phyloP scores from a whole-genome alignment of 352 stramenopile species.

The Albugo candida region DNA sequence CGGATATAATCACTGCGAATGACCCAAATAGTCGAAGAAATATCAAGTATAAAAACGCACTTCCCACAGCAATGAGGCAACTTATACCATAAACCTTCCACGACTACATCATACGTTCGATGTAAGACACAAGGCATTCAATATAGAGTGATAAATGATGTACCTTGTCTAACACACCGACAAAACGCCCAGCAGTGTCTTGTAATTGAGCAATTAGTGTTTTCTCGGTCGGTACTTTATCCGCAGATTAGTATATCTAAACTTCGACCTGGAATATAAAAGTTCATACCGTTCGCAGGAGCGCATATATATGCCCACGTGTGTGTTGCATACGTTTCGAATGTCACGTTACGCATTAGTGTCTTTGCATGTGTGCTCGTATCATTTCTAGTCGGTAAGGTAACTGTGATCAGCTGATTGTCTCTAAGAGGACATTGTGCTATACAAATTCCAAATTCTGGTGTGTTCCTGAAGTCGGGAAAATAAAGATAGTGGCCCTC shows the following conservation, averaged over 20 bases:
- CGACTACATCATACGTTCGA: slow-evolving; percentile 25
- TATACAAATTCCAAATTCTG: slow-evolving; percentile 68
- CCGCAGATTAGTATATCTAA: background rate
- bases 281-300: slow-evolving; percentile 21
- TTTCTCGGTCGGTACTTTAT: slow-evolving; percentile 6
- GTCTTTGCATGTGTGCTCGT: background rate
- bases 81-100: slow-evolving; percentile 42
- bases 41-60: slow-evolving; percentile 37
- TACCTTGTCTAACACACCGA: slow-evolving; percentile 53
- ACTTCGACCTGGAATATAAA: background rate
- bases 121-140: no score
- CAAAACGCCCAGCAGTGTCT: slow-evolving; percentile 47
- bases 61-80: slow-evolving; percentile 29
- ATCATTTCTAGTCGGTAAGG: slow-evolving; percentile 18
- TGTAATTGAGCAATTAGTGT: slow-evolving; percentile 54
- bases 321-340: slow-evolving; percentile 48
- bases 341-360: slow-evolving; percentile 20
- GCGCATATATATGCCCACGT: slow-evolving; percentile 48
- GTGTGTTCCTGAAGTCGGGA: slow-evolving; percentile 34
- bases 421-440: slow-evolving; percentile 19
- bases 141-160: background rate
- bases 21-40: slow-evolving; percentile 52
- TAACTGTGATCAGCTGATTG: slow-evolving; percentile 20
- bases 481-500: slow-evolving; percentile 46
- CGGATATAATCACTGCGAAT: slow-evolving; percentile 48